A percentile compares a stretch with the other conserved stretches of the same genome.
Conservation (phyloP, 352 stramenopile genomes). For the Pythium diclinum region DNA sequence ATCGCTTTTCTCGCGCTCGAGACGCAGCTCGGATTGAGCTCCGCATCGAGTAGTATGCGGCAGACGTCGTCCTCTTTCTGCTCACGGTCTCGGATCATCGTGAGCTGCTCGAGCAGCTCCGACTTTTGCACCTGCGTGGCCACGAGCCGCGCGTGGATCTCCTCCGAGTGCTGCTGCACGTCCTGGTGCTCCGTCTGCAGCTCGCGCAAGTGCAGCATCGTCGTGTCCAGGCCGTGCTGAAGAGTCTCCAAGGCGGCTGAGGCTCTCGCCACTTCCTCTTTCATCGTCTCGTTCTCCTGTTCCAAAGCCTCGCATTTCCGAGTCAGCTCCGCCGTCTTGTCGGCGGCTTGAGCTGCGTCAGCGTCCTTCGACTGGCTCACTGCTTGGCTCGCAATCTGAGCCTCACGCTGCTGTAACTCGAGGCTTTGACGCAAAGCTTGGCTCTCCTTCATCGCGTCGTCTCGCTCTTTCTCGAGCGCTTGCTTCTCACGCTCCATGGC, state of each 20-base stretch:
- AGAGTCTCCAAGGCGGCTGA: slow-evolving; percentile 29
- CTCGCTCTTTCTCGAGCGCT: not conserved
- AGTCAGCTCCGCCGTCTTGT: not conserved
- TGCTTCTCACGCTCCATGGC: slow-evolving; percentile 15
- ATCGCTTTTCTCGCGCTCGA: not conserved
- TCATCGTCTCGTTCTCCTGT: not conserved
- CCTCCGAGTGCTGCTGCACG: slow-evolving; percentile 43
- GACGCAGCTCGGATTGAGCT: not conserved
- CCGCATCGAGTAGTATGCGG: not conserved
- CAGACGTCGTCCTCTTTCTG: slow-evolving; percentile 16
- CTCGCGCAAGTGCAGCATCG: slow-evolving; percentile 40
- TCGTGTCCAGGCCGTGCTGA: slow-evolving; percentile 41
- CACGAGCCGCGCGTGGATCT: slow-evolving; percentile 55
- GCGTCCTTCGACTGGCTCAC: not conserved
- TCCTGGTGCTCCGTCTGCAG: slow-evolving; percentile 52
- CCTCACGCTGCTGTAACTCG: not conserved
- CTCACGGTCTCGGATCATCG: slow-evolving; percentile 8
- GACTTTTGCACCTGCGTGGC: slow-evolving; percentile 34
- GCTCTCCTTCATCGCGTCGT: not conserved
- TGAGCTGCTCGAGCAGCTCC: slow-evolving; percentile 21
- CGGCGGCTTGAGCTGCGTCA: not conserved
- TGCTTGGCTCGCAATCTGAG: not conserved
- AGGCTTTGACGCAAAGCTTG: not conserved
- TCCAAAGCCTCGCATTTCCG: not conserved
- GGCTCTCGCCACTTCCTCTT: not conserved